Evolutionary conservation across 192 early-diverging fungal species (phyloP), one percentile per base, ranked within the genome.

Genomic region (Coemansia pectinata): DNA sequence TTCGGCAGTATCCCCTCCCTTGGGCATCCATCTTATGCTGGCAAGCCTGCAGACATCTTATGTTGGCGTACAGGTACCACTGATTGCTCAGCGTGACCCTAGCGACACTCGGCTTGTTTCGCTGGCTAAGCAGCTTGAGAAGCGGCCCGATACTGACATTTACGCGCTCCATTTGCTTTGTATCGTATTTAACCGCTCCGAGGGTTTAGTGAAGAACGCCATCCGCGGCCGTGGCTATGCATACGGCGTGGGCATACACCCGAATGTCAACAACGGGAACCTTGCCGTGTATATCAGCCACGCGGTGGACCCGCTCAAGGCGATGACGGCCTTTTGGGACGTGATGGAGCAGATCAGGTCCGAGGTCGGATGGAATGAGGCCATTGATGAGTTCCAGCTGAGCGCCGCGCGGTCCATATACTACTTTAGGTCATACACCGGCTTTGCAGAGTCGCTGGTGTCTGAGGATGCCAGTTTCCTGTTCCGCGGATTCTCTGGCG

Each of bases 131-230:
- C 80, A 77, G 65, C 62, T 83, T 7, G 55, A 74, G 34, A 61
- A 2, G 19, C 66, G 74, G 60, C 80, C 80, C 1, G 73, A 66
- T 5, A 48, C 62, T 9, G 81, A 84, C 38, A 61, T 47, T 0
- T 84, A 66, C 38, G 66, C 81, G 50, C 58, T 84, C 48, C 42
- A 31, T 1, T 27, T 84, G 12, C 70, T 96, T 21, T 86, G 89
- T 19, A 89, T 89, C 50, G 73, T 95, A 7, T 77, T 96, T 15
- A 90, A 90, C 14, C 84, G 89, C 39, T 84, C 87, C 29, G 94
- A 94, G 57, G 94, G 94, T 2, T 87, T 91, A n/a, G 67, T 96
- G 4, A 95, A 92, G 71, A 91, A 86, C n/a, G 87, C 90, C 0
- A 89, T 96, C 11, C 86, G 94, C 12, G 92, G 93, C 19, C 81